Percentiles rank a stretch among this genome's conserved stretches.
Conservation (phyloP, 768 basidiomycete genomes). For the Favolaschia claudopus region DNA sequence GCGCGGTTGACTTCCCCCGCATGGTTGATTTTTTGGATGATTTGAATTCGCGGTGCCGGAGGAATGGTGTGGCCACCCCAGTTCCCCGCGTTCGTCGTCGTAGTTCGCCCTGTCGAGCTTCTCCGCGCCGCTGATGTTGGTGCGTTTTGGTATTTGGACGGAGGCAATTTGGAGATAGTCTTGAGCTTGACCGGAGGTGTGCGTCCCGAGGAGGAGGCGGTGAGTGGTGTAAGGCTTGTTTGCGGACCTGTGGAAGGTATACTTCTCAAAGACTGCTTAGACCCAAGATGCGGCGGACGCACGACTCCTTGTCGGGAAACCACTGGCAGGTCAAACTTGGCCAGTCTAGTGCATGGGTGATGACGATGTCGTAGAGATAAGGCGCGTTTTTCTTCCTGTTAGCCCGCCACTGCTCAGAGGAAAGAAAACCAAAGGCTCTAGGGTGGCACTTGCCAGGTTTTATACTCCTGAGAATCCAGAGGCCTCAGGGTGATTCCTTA, state of each 20-base stretch:
- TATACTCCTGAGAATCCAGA: slow-evolving; percentile 69
- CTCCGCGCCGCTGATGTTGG: slow-evolving; percentile 70
- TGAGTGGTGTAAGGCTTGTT: slow-evolving; percentile 96
- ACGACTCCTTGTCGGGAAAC: slow-evolving; percentile 98
- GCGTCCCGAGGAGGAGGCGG: slow-evolving; percentile 93
- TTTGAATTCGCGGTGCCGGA: slow-evolving; percentile 84
- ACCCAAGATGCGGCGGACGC: slow-evolving; percentile 36
- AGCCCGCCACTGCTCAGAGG: not conserved
- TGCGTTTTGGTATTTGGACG: slow-evolving; percentile 90
- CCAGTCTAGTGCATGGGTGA: slow-evolving; percentile 98
- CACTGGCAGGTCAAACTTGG: slow-evolving; percentile 97
- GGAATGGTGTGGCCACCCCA: slow-evolving; percentile 92
- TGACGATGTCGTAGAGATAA: slow-evolving; percentile 96
- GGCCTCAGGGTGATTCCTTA: not conserved
- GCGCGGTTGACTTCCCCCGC: slow-evolving; percentile 95
- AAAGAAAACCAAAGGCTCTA: not conserved
- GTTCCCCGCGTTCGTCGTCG: slow-evolving; percentile 92
- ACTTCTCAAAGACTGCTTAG: not conserved
- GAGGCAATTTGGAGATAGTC: slow-evolving; percentile 97
- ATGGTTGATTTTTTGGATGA: slow-evolving; percentile 96
- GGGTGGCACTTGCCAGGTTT: slow-evolving; percentile 67
- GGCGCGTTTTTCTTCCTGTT: slow-evolving; percentile 95
- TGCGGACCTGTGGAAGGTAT: slow-evolving; percentile 65
- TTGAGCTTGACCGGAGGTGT: slow-evolving; percentile 93
- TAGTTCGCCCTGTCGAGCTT: slow-evolving; percentile 83